Percentiles rank a stretch among this genome's conserved stretches.
phyloP scores from a whole-genome alignment of 1,139 yeast species.

The Pichia sp. region DNA sequence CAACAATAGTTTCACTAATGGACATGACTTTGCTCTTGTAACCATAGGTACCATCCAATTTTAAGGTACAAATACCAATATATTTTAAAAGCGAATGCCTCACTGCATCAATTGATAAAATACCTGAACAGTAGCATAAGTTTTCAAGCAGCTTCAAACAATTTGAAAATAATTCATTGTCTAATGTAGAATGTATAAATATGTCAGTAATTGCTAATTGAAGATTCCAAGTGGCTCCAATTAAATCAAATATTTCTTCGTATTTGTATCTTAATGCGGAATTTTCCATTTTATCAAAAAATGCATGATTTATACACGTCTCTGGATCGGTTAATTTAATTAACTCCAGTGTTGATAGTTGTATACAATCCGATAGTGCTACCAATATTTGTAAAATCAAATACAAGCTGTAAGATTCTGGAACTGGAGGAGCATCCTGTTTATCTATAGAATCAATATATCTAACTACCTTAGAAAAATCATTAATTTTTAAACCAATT shows the following conservation, averaged over 20 bases:
- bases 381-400: conserved; percentile 51
- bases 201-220: conserved; percentile 42
- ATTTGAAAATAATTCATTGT: conserved; percentile 58
- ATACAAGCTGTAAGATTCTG: conserved; percentile 56
- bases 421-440: conserved; percentile 57
- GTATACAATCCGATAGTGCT: conserved; percentile 63
- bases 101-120: conserved; percentile 49
- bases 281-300: conserved; percentile 10
- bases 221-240: conserved; percentile 41
- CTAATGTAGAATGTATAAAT: conserved; percentile 60
- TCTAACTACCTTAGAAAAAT: conserved; percentile 38
- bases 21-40: conserved; percentile 34
- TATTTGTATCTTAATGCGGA: conserved; percentile 23
- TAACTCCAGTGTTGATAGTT: conserved; percentile 44
- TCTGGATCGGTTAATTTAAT: conserved; percentile 27
- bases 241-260: conserved; percentile 37
- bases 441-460: conserved; percentile 76
- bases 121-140: conserved; percentile 75
- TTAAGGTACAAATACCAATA: conserved; percentile 50
- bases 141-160: conserved; percentile 70
- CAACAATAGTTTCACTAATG: conserved; percentile 58
- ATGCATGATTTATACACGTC: background rate
- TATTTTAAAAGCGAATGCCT: conserved; percentile 57
- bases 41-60: conserved; percentile 32
- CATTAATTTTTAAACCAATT: conserved; percentile 30